phyloP scores from a whole-genome alignment of 2,329 filamentous ascomycete species.

The Dactylellina drechsleri region DNA sequence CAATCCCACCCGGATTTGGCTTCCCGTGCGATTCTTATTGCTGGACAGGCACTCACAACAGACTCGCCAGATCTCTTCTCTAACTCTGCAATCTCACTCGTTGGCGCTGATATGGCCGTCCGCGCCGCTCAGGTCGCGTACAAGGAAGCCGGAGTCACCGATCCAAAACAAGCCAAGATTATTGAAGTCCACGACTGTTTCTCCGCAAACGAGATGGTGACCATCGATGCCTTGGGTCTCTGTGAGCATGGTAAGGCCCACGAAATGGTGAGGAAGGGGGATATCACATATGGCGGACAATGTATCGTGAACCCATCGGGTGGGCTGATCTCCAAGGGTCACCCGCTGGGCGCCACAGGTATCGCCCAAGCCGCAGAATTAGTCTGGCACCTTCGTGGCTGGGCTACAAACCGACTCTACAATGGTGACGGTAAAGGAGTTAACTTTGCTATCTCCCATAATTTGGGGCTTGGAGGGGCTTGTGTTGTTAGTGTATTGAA shows the following conservation, averaged over 20 bases:
- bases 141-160: slow-evolving; percentile 75
- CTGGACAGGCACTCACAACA: slow-evolving; percentile 86
- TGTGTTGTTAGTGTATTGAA: slow-evolving; percentile 90
- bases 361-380: slow-evolving; percentile 94
- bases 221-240: slow-evolving; percentile 85
- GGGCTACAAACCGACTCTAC: slow-evolving; percentile 88
- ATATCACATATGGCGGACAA: slow-evolving; percentile 84
- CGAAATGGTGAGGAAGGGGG: slow-evolving; percentile 84
- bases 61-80: slow-evolving; percentile 84
- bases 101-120: slow-evolving; percentile 87
- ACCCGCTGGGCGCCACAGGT: slow-evolving; percentile 93
- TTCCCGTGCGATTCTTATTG: slow-evolving; percentile 84
- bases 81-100: slow-evolving; percentile 81
- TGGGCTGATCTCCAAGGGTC: slow-evolving; percentile 93
- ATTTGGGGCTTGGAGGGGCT: slow-evolving; percentile 89
- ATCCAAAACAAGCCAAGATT: slow-evolving; percentile 76
- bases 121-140: slow-evolving; percentile 76
- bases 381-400: slow-evolving; percentile 93
- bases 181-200: slow-evolving; percentile 98
- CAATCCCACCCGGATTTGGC: slow-evolving; percentile 83
- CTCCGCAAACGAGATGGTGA: slow-evolving; percentile 91
- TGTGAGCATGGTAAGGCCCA: slow-evolving; percentile 84
- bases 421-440: slow-evolving; percentile 67
- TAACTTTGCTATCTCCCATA: slow-evolving; percentile 83
- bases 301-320: slow-evolving; percentile 92